Base-by-base conservation (phyloP, 139 green algal species). In the Desmodesmus armatus region DNA sequence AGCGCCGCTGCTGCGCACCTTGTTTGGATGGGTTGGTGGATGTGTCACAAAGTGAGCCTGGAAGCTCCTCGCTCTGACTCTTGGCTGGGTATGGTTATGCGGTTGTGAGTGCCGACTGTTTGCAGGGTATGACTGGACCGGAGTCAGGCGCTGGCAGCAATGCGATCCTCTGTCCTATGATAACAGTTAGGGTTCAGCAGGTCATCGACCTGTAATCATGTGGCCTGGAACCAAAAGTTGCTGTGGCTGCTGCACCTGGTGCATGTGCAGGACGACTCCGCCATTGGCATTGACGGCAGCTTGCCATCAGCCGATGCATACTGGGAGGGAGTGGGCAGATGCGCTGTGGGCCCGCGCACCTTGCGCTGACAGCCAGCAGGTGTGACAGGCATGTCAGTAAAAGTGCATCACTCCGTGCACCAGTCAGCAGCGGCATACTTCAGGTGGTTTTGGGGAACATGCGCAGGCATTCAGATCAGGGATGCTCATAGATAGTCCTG, bases 271-370 rank as follows among this genome's bases (percentile, higher is more conserved):
- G 79, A 85, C 37, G 79, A 85, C 33, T 23, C 17, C 63, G 69
- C 67, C 43, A 85, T 85, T 31, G 79, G 79, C 11, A 44, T 85
- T 15, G 47, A 66, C 5, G 79, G 79, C 35, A 65, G 65, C 2
- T 29, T 65, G 11, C 43, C 67, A 31, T 53, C 62, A 51, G 65
- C 65, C 15, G 44, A 23, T 15, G 63, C 77, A 44, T 47, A 39
- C 11, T 85, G 79, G 79, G 79, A 85, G 60, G 79, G 79, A 29
- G 33, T 85, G 5, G 79, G 79, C 29, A 40, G 65, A 53, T 85
- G 79, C 49, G 79, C 41, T 25, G n/a, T 67, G 33, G 79, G 78
- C 27, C 21, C 41, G 5, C 33, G 63, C 35, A 60, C 35, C 31
- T 35, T 85, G 21, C 23, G 41, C 2, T 82, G 55, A 72, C n/a